Conservation (phyloP, 768 basidiomycete genomes). For the Russula emetica region DNA sequence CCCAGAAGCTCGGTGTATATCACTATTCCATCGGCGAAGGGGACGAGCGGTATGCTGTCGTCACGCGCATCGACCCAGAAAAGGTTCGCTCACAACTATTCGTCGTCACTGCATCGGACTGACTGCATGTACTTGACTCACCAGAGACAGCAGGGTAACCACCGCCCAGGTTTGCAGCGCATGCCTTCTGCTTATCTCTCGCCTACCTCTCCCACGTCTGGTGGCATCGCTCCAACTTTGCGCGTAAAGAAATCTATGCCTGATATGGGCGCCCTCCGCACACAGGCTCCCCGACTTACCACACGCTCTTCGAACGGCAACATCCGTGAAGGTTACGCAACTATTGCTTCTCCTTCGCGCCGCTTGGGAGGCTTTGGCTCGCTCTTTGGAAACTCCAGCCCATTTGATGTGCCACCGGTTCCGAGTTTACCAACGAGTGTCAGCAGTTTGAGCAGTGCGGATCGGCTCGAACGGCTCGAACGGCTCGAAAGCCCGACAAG, state of each 20-base stretch:
- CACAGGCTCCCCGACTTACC: constrained; percentile 70
- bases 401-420: constrained; percentile 64
- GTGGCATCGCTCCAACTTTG: constrained; percentile 48
- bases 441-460: constrained; percentile 41
- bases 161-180: constrained; percentile 61
- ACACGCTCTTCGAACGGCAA: constrained; percentile 85
- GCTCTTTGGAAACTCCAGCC: constrained; percentile 51
- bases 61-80: constrained; percentile 84
- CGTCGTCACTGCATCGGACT: background rate
- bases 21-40: constrained; percentile 92
- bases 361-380: constrained; percentile 69
- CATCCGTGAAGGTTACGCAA: constrained; percentile 81
- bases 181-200: constrained; percentile 78
- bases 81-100: constrained; percentile 48
- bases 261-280: constrained; percentile 85
- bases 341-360: constrained; percentile 78
- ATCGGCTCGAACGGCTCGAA: constrained; percentile 40
- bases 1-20: constrained; percentile 93
- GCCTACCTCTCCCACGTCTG: constrained; percentile 43
- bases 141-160: constrained; percentile 41
- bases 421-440: constrained; percentile 64
- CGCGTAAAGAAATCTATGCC: constrained; percentile 99
- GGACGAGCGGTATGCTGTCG: constrained; percentile 90
- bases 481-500: constrained; percentile 37
- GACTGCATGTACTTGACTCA: background rate